Conservation (phyloP, 306 rosid genomes). For the Abrus precatorius region DNA sequence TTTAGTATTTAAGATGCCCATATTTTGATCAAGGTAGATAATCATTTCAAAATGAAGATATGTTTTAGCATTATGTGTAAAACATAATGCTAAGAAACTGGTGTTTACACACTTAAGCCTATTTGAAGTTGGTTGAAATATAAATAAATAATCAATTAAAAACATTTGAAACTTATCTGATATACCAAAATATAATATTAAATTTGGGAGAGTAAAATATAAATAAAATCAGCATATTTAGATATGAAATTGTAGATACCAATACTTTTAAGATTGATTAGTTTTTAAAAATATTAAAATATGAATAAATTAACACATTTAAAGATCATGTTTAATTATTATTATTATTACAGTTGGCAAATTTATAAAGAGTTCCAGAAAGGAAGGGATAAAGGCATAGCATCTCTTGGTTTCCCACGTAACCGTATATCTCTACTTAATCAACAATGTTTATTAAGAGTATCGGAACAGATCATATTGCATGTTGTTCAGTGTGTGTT, state of each 20-base stretch:
- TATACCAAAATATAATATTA: background rate
- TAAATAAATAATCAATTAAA: background rate
- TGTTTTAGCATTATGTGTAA: background rate
- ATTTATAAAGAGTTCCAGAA: background rate
- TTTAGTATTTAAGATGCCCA: conserved; percentile 10
- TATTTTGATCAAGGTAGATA: conserved; percentile 30
- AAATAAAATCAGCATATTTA: no score
- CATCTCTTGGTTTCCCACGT: background rate
- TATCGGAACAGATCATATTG: background rate
- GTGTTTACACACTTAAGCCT: background rate
- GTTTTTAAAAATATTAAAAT: no score
- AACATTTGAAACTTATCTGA: background rate
- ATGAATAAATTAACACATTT: no score
- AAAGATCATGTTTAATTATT: no score
- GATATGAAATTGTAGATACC: no score
- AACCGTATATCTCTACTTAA: background rate
- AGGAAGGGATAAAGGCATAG: background rate
- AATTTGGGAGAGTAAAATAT: no score
- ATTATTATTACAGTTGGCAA: background rate
- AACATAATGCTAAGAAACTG: background rate
- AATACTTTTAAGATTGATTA: no score
- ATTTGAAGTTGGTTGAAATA: background rate
- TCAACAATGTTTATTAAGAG: background rate
- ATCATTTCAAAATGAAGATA: conserved; percentile 26
- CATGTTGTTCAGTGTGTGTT: background rate